A percentile compares a stretch with the other conserved stretches of the same genome.
Conservation (phyloP, 768 basidiomycete species). For the Tricholoma bakamatsutake region DNA sequence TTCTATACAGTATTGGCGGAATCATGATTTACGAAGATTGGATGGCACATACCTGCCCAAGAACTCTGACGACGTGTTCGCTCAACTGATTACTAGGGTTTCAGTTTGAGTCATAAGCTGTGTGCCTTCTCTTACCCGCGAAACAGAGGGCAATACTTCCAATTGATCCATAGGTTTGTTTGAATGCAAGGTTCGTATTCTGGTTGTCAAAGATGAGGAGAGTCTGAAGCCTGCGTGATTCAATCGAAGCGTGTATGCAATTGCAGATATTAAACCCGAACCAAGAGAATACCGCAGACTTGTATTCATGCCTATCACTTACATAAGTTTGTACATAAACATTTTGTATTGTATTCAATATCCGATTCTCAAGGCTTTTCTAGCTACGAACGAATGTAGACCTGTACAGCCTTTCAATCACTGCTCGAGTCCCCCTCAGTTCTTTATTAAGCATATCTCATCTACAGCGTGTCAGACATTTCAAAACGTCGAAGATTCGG, state of each 20-base stretch:
- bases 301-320: too few species aligned
- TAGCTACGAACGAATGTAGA: too few species aligned
- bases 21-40: background rate
- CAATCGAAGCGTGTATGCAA: too few species aligned
- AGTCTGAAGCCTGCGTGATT: constrained; percentile 13
- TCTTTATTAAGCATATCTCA: too few species aligned
- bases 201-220: background rate
- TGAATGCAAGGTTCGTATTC: background rate
- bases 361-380: too few species aligned
- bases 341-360: too few species aligned
- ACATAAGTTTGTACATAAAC: too few species aligned
- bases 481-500: too few species aligned
- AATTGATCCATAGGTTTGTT: constrained; percentile 40
- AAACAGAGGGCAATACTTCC: constrained; percentile 45
- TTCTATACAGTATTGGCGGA: constrained; percentile 42
- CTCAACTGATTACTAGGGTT: constrained; percentile 45
- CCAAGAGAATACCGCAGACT: background rate
- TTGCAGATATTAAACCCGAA: background rate
- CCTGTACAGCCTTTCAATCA: too few species aligned
- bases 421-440: too few species aligned
- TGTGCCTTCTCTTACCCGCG: constrained; percentile 36
- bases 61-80: constrained; percentile 56
- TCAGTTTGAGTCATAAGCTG: background rate
- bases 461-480: too few species aligned
- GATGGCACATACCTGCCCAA: constrained; percentile 59